phyloP scores from a whole-genome alignment of 305 asterid genomes.

The Coffea humblotiana region DNA sequence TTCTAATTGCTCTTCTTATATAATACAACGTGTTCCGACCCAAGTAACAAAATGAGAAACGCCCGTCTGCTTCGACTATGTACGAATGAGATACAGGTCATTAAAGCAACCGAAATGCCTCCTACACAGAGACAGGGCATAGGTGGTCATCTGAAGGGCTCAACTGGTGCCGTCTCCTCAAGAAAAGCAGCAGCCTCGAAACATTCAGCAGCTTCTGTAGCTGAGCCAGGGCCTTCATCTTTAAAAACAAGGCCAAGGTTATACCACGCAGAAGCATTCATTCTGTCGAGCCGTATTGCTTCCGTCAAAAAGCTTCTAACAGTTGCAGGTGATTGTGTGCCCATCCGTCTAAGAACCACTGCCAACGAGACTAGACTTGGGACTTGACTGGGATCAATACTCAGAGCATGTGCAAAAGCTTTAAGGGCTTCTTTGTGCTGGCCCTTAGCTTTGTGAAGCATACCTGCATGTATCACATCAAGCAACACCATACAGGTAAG shows the following conservation, averaged over 20 bases:
- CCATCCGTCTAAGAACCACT: constrained; percentile 45
- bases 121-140: not conserved
- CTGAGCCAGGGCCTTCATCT: constrained; percentile 50
- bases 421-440: constrained; percentile 56
- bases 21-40: not conserved
- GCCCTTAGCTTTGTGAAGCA: constrained; percentile 72
- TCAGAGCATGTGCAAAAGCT: constrained; percentile 60
- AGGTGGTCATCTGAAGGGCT: constrained; percentile 63
- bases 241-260: constrained; percentile 73
- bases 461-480: constrained; percentile 46
- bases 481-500: constrained; percentile 2
- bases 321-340: constrained; percentile 44
- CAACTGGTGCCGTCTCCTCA: constrained; percentile 75
- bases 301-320: constrained; percentile 67
- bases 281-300: constrained; percentile 70
- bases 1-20: no score
- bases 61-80: not conserved
- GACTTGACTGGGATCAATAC: constrained; percentile 57
- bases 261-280: constrained; percentile 67
- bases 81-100: not conserved
- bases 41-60: no score
- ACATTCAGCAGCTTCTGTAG: constrained; percentile 74
- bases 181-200: constrained; percentile 68
- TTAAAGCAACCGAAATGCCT: no score
- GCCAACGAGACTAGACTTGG: constrained; percentile 78